phyloP scores from a whole-genome alignment of 208 protist genomes.

The Crithidia bombi region DNA sequence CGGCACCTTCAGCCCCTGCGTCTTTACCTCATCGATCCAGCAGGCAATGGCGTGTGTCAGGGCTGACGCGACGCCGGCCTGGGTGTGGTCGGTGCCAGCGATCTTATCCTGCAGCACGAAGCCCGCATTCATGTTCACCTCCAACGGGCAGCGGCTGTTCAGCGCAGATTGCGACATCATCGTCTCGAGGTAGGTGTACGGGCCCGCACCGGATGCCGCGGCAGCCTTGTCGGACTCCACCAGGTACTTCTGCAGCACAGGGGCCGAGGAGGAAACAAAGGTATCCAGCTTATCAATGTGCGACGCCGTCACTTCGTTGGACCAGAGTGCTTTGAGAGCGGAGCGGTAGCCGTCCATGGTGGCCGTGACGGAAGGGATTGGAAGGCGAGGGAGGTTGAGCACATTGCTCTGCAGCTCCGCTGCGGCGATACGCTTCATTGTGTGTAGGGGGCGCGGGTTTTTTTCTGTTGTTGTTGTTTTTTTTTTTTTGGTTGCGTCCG shows the following conservation, averaged over 20 bases:
- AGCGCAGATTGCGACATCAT: slow-evolving; percentile 59
- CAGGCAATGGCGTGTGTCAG: slow-evolving; percentile 67
- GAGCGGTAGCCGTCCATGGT: slow-evolving; percentile 70
- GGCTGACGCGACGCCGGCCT: slow-evolving; percentile 68
- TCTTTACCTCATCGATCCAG: slow-evolving; percentile 51
- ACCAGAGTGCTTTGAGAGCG: slow-evolving; percentile 64
- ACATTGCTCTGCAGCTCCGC: slow-evolving; percentile 74
- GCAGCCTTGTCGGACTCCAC: slow-evolving; percentile 64
- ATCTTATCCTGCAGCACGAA: slow-evolving; percentile 68
- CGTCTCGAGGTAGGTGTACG: slow-evolving; percentile 78
- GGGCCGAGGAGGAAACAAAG: slow-evolving; percentile 63
- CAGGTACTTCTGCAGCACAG: slow-evolving; percentile 64
- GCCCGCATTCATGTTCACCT: slow-evolving; percentile 74
- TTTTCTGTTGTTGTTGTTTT: slow-evolving; percentile 8
- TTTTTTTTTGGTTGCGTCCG: too few species aligned
- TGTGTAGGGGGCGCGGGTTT: too few species aligned
- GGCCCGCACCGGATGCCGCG: slow-evolving; percentile 41
- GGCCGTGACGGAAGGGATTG: slow-evolving; percentile 63
- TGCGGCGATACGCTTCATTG: slow-evolving; percentile 68
- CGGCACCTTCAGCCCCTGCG: slow-evolving; percentile 44
- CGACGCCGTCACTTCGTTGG: slow-evolving; percentile 46
- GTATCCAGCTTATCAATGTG: slow-evolving; percentile 73
- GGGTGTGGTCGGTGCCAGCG: slow-evolving; percentile 46
- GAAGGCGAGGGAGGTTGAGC: slow-evolving; percentile 75
- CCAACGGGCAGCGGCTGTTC: slow-evolving; percentile 59